Percentiles rank a stretch among this genome's conserved stretches.
Evolutionary conservation across 1,284 basidiomycete genomes (phyloP).

Genomic region (Puccinia triticina): DNA sequence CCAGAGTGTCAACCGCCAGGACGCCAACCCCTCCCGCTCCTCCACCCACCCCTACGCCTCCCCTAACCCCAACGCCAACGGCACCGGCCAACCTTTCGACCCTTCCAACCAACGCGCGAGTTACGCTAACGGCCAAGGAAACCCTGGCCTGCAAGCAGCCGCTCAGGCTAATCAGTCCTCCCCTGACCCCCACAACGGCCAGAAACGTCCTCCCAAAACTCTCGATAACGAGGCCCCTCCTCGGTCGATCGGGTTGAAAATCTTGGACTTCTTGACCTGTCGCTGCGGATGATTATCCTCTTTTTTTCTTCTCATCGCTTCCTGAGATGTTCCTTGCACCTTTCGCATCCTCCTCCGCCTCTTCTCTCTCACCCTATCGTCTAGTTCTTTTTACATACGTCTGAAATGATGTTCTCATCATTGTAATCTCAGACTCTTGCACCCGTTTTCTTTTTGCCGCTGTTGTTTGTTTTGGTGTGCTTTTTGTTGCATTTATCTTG

Average conservation of each 20-base stretch:
- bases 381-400: no score
- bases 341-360: no score
- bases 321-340: no score
- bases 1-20: slow-evolving; percentile 12
- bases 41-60: slow-evolving; percentile 33
- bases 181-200: neutral
- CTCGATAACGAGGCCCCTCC: slow-evolving; percentile 5
- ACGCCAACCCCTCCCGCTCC: slow-evolving; percentile 2
- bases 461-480: no score
- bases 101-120: neutral
- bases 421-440: no score
- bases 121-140: neutral
- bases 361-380: no score
- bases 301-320: neutral
- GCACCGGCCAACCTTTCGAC: neutral
- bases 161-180: neutral
- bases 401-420: no score
- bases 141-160: neutral
- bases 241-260: slow-evolving; percentile 37
- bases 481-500: no score
- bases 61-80: neutral
- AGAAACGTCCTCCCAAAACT: slow-evolving; percentile 16
- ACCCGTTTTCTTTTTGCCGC: no score
- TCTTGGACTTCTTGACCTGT: slow-evolving; percentile 47
- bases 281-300: slow-evolving; percentile 19